A percentile compares a stretch with the other conserved stretches of the same genome.
phyloP scores from a whole-genome alignment of 2,329 filamentous ascomycete genomes.

The Sporothrix curviconia region DNA sequence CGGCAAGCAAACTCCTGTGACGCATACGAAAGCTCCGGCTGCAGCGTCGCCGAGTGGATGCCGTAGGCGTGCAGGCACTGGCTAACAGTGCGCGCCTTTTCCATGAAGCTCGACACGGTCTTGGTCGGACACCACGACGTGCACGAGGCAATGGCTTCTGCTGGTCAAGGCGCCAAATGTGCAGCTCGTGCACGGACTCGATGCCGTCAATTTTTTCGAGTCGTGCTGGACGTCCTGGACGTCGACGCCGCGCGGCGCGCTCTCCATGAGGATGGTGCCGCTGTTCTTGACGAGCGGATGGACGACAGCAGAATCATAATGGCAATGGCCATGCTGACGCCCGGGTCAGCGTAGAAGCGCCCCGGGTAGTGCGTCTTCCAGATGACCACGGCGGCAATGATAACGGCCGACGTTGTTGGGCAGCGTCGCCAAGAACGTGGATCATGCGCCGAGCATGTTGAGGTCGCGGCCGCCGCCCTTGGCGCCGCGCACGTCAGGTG shows the following conservation, averaged over 20 bases:
- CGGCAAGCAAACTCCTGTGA: neutral
- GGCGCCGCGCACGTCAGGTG: constrained; percentile 31
- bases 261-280: constrained; percentile 62
- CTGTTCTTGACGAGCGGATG: constrained; percentile 55
- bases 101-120: constrained; percentile 51
- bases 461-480: constrained; percentile 47
- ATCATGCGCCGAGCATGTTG: constrained; percentile 63
- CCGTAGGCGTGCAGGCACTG: constrained; percentile 69
- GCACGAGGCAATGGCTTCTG: constrained; percentile 62
- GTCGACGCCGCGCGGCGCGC: constrained; percentile 53
- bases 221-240: constrained; percentile 61
- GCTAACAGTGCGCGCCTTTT: constrained; percentile 53
- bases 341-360: constrained; percentile 67
- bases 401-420: constrained; percentile 74
- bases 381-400: constrained; percentile 61
- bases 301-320: constrained; percentile 64
- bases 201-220: constrained; percentile 63
- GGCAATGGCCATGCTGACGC: constrained; percentile 60
- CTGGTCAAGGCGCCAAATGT: constrained; percentile 69
- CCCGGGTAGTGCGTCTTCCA: constrained; percentile 54
- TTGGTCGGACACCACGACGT: constrained; percentile 57
- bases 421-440: constrained; percentile 65
- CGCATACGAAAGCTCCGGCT: constrained; percentile 48
- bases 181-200: constrained; percentile 62
- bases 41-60: constrained; percentile 64